phyloP scores from a whole-genome alignment of 139 green algal species.

The Pseudopediastrum boryanum region DNA sequence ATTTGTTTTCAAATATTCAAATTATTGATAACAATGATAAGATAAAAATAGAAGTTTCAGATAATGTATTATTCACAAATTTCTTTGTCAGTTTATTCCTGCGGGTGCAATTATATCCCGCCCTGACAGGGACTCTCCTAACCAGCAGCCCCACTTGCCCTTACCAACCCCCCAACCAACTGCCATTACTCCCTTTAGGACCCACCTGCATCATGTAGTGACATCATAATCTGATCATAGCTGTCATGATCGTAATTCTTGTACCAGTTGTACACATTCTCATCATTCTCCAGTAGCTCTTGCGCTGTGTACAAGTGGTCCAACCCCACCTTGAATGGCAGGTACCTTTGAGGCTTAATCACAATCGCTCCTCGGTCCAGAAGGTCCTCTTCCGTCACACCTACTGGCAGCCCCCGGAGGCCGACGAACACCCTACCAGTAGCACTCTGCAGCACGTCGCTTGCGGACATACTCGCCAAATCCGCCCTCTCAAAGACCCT shows the following conservation, averaged over 20 bases:
- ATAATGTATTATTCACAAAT: no score
- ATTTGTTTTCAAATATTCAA: no score
- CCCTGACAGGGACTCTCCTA: no score
- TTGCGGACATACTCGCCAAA: neutral
- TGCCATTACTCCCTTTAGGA: no score
- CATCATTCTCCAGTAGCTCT: slow-evolving; percentile 8
- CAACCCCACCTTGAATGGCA: slow-evolving; percentile 7
- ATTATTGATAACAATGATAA: no score
- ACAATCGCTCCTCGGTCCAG: neutral
- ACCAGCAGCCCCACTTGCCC: no score
- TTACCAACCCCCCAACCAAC: no score
- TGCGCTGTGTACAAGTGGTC: slow-evolving; percentile 9
- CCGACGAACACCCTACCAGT: neutral
- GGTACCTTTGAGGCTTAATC: slow-evolving; percentile 2
- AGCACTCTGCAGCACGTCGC: neutral
- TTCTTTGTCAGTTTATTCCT: no score
- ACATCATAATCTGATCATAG: slow-evolving; percentile 12
- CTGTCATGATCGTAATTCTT: slow-evolving; percentile 12
- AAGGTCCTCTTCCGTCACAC: slow-evolving; percentile 1
- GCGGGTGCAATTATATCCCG: no score
- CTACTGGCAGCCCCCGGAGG: neutral
- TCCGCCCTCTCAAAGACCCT: neutral
- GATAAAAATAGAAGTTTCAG: no score
- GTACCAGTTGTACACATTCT: slow-evolving; percentile 7
- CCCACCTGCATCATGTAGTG: slow-evolving; percentile 9